Conservation (phyloP, 371 early-diverging fungal species). For the Thermomucor indicae-seudaticae region DNA sequence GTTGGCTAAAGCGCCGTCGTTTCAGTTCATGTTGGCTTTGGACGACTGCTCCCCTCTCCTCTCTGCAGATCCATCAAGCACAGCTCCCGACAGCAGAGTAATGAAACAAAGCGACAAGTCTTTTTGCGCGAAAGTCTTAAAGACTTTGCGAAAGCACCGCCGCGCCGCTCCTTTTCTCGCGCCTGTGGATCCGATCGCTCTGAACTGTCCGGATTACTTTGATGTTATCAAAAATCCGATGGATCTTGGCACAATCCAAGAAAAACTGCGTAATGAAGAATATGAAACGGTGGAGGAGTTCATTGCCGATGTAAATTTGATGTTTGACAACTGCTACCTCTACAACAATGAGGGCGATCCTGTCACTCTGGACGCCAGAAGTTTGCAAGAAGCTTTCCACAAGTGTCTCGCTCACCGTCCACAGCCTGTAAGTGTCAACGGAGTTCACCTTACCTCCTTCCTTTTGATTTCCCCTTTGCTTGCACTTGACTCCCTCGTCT, state of each 20-base stretch:
- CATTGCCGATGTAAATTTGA: slow-evolving; percentile 37
- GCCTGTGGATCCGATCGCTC: slow-evolving; percentile 46
- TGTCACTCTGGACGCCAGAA: slow-evolving; percentile 61
- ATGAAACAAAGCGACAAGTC: slow-evolving; percentile 13
- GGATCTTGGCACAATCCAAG: slow-evolving; percentile 93
- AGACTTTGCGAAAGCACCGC: slow-evolving; percentile 61
- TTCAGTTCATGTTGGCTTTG: no score
- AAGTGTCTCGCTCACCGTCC: slow-evolving; percentile 33
- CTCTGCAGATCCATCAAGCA: no score
- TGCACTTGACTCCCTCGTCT: no score
- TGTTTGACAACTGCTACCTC: slow-evolving; percentile 50
- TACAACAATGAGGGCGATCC: slow-evolving; percentile 82
- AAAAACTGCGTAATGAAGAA: slow-evolving; percentile 51
- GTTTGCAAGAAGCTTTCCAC: slow-evolving; percentile 59
- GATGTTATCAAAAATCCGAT: slow-evolving; percentile 93
- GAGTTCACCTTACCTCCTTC: neutral
- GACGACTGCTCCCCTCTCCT: no score
- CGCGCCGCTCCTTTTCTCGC: slow-evolving; percentile 72
- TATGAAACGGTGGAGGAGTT: slow-evolving; percentile 45
- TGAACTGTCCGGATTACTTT: slow-evolving; percentile 64
- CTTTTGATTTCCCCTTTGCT: no score
- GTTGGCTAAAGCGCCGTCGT: no score
- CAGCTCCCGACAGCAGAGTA: no score
- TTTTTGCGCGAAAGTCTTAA: slow-evolving; percentile 33
- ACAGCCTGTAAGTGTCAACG: slow-evolving; percentile 9